Evolutionary conservation across 495 filamentous ascomycete genomes (phyloP).

Genomic region (Alectoria sarmentosa): DNA sequence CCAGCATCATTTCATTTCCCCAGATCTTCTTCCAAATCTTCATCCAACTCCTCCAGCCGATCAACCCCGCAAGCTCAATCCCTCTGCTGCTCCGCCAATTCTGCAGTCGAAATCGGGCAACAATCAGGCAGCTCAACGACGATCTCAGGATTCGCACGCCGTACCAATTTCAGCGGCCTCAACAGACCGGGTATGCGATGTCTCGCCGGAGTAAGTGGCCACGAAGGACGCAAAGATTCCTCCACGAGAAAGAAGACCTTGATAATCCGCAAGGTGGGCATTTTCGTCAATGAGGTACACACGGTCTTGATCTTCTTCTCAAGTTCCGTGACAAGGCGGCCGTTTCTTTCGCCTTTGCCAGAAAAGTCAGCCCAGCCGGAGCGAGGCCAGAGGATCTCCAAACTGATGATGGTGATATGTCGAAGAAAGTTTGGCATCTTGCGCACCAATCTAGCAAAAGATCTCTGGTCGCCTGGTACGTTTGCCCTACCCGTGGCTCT

Average conservation of each 20-base stretch:
- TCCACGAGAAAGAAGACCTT: neutral
- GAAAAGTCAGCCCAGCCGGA: neutral
- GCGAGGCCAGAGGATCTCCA: neutral
- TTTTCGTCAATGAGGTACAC: neutral
- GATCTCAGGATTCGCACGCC: neutral
- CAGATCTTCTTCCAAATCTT: neutral
- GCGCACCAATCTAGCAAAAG: neutral
- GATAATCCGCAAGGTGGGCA: neutral
- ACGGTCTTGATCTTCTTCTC: neutral
- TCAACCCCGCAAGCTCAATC: neutral
- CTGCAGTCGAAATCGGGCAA: neutral
- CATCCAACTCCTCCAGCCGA: no score
- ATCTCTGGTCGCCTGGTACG: neutral
- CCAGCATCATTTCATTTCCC: neutral
- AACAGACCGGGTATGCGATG: neutral
- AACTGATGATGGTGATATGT: neutral
- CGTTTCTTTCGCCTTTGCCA: no score
- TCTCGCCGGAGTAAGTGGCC: neutral
- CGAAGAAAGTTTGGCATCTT: neutral
- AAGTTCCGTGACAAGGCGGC: neutral
- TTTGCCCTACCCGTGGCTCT: no score
- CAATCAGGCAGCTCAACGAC: neutral
- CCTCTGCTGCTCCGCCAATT: neutral
- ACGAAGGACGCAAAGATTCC: neutral
- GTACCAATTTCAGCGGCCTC: neutral